Percentiles rank a stretch among this genome's conserved stretches.
phyloP scores from a whole-genome alignment of 768 basidiomycete genomes.

The Termitomyces sp. region DNA sequence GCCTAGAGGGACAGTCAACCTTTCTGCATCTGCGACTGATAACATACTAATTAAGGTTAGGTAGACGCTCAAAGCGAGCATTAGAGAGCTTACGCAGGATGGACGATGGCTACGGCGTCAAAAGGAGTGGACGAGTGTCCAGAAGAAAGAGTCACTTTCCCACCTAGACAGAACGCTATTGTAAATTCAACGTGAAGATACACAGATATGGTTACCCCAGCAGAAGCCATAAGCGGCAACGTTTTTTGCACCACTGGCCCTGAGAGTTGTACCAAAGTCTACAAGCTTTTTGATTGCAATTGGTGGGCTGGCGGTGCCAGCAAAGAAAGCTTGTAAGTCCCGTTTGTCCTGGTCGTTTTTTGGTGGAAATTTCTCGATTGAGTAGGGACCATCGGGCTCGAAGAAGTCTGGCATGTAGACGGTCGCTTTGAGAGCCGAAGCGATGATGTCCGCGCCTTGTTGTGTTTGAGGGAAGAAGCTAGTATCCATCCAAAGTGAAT shows the following conservation, averaged over 20 bases:
- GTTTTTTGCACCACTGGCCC: conserved; percentile 33
- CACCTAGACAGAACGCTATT: conserved; percentile 25
- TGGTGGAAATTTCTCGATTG: conserved; percentile 46
- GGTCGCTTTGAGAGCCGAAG: conserved; percentile 41
- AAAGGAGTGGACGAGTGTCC: conserved; percentile 37
- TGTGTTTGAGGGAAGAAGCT: conserved; percentile 59
- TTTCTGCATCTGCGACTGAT: conserved; percentile 41
- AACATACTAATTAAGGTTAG: conserved; percentile 37
- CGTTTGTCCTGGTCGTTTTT: conserved; percentile 45
- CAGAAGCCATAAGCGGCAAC: conserved; percentile 52
- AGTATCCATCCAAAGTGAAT: conserved; percentile 12
- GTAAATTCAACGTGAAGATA: neutral
- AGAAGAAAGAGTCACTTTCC: conserved; percentile 40
- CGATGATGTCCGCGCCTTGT: conserved; percentile 61
- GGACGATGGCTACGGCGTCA: conserved; percentile 43
- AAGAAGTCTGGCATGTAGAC: conserved; percentile 70
- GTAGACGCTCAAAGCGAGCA: neutral
- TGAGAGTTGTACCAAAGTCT: conserved; percentile 35
- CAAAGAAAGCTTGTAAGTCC: conserved; percentile 54
- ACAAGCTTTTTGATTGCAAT: conserved; percentile 33
- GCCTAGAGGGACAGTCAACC: conserved; percentile 45
- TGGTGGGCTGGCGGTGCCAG: conserved; percentile 39
- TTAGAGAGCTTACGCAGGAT: conserved; percentile 47
- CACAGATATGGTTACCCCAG: conserved; percentile 36
- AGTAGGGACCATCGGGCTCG: conserved; percentile 44